A percentile compares a stretch with the other conserved stretches of the same genome.
Evolutionary conservation across 257 asterid species (phyloP).

Genomic region (Nicotiana tomentosiformis): DNA sequence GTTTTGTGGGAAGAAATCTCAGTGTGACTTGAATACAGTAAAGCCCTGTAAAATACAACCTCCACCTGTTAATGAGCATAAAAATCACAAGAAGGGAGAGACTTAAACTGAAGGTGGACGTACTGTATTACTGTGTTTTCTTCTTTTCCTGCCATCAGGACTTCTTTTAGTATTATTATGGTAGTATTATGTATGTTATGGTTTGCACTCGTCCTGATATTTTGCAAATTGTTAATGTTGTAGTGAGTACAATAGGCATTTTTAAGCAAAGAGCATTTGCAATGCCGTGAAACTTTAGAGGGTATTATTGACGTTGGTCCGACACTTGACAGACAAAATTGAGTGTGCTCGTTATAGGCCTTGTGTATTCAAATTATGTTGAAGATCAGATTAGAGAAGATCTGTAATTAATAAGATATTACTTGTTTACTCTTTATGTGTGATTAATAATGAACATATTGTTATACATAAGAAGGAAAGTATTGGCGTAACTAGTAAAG

Average conservation of each 20-base stretch:
- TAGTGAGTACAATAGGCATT: neutral
- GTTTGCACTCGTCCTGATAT: neutral
- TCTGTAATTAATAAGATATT: neutral
- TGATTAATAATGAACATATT: neutral
- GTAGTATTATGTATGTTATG: neutral
- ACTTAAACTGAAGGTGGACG: neutral
- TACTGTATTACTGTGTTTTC: neutral
- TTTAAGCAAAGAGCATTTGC: neutral
- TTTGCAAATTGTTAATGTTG: neutral
- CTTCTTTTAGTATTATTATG: neutral
- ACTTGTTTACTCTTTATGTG: neutral
- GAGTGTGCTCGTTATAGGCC: neutral
- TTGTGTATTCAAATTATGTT: neutral
- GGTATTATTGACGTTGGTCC: neutral
- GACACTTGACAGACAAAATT: neutral
- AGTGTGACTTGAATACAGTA: neutral
- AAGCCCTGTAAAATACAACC: slow-evolving; percentile 6
- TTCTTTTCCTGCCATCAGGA: neutral
- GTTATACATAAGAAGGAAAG: no score
- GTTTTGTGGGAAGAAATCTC: slow-evolving; percentile 12
- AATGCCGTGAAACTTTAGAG: neutral
- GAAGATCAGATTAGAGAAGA: neutral
- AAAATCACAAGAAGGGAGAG: neutral
- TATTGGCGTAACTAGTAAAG: no score
- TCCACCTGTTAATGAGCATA: neutral